Evolutionary conservation across 495 filamentous ascomycete species (phyloP), one percentile per base, ranked within the genome.

Genomic region (Thermothielavioides terrestris): DNA sequence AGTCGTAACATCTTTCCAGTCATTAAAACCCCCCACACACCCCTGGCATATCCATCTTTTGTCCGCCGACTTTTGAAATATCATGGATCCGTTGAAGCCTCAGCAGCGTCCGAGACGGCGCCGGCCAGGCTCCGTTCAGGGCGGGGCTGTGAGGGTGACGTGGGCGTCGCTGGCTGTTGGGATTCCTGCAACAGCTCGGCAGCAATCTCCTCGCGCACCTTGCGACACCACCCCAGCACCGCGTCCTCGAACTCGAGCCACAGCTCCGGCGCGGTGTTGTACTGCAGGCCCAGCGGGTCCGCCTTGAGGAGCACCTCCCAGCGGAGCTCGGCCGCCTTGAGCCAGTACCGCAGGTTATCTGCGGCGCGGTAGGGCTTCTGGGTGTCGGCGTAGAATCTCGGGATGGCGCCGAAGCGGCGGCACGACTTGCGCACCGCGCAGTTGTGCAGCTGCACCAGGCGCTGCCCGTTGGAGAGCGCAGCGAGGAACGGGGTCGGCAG

Each of bases 341-440:
- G 76, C 91, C 92, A 98, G 72, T 82, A 98, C 10, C 88, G 78
- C 30, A 98, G 76, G 60, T 98, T 98, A 44, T 98, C 94, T 0
- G 90, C 88, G 46, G 81, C 80, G 45, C 92, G 85, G 62, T 98
- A 98, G 0, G 94, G 94, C 67, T 97, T 97, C 30, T 79, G 82
- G 8, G 90, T 88, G 62, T 98, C 88, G 11, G 82, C 80, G 59
- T 98, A 92, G 63, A 83, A 95, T 1, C 73, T 74, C 28, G 84
- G 86, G 65, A 98, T 97, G 45, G 87, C 84, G n/a, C 89, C 89
- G 64, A 97, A 97, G 9, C 83, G 83, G 20, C 85, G 76, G 58
- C 86, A 81, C 9, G 89, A 95, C 62, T 88, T 84, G 52, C 80
- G 81, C 9, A 97, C 83, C 0, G 88, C 78, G 26, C 83, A 82